Evolutionary conservation across 768 basidiomycete species (phyloP).

Genomic region (Podaxis sp.): DNA sequence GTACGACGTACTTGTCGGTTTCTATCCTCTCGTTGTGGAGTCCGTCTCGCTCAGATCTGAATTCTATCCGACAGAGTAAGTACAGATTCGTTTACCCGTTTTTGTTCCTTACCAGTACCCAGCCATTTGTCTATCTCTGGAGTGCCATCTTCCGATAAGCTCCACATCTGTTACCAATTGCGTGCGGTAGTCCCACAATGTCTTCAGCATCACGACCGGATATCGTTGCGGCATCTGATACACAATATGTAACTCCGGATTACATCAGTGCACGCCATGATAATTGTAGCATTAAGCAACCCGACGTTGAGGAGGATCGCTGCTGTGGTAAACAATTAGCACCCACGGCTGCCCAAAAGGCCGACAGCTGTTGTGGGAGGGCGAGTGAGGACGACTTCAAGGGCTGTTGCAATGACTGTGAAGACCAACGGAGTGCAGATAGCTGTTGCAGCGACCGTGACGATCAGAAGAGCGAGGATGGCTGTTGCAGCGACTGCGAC

Average conservation of each 20-base stretch:
- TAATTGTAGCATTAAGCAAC: neutral
- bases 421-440: neutral
- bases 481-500: neutral
- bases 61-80: too few species aligned
- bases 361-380: neutral
- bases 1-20: too few species aligned
- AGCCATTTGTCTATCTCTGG: too few species aligned
- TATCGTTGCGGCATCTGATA: neutral
- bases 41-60: too few species aligned
- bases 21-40: too few species aligned
- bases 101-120: too few species aligned
- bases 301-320: neutral
- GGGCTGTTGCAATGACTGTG: neutral
- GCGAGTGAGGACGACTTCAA: neutral
- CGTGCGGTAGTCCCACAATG: too few species aligned
- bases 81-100: too few species aligned
- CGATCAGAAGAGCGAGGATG: neutral
- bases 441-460: too few species aligned
- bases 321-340: neutral
- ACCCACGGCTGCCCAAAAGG: neutral
- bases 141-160: too few species aligned
- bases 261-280: neutral
- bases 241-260: neutral
- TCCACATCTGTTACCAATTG: too few species aligned
- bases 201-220: neutral